Evolutionary conservation across 176 grass and related monocot genomes (phyloP), one percentile per base, ranked within the genome.

Genomic region (Tuctoria greenei): DNA sequence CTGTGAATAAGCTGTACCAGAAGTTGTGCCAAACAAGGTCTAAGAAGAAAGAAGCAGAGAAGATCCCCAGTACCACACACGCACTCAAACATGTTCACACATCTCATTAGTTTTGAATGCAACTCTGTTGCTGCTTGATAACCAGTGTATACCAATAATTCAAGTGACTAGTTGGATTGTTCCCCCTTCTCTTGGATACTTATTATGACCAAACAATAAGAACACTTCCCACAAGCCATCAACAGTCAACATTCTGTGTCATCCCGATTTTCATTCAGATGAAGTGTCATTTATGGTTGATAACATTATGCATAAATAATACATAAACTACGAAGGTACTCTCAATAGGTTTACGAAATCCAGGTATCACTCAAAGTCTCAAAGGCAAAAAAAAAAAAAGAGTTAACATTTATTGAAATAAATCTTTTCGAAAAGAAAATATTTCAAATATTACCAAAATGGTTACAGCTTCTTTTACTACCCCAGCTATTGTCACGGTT

Each of bases 401-500:
- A 16, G 4, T 37, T 47, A n/a, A n/a, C n/a, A n/a, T 24, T 10
- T 55, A 88, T 11, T 63, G 18, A 15, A 64, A 10, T 14, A 70
- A 44, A 58, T 75, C 1, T 69, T 79, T 18, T 41, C 45, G 13
- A 43, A 67, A 71, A 26, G 6, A 56, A 36, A 24, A 41, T 14
- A 59, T 74, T 62, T 72, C 9, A 35, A 82, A 45, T 61, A 57
- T 87, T 92, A 99, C 95, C 95, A 99, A 75, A 72, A 99, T 99
- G 44, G 95, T 99, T 79, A 99, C 95, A 74, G 95, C 85, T 92
- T 99, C 95, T 82, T 99, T 99, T 74, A 99, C 95, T 44, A 99
- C 92, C 62, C 95, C 95, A 75, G 91, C 95, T 95, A 99, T 95
- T 1, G 95, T 90, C 66, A 99, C 95, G 23, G 95, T 99, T 83